Evolutionary conservation across 371 early-diverging fungal genomes (phyloP).

Genomic region (Rhizopus sp.): DNA sequence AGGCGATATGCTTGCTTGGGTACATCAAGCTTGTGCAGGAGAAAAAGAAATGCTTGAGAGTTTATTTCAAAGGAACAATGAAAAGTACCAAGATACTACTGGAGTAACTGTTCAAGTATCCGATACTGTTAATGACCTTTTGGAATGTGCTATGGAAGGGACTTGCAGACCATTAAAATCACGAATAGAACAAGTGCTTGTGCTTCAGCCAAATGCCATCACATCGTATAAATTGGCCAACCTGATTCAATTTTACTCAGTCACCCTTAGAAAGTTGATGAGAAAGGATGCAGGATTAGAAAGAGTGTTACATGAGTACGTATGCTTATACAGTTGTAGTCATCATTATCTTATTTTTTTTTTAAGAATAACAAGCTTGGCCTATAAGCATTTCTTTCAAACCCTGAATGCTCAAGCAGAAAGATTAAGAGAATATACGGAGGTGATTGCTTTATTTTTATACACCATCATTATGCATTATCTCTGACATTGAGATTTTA

Average conservation of each 20-base stretch:
- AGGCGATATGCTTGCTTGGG: constrained; percentile 96
- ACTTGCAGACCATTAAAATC: constrained; percentile 76
- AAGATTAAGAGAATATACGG: constrained; percentile 58
- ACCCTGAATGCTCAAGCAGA: constrained; percentile 66
- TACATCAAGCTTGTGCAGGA: constrained; percentile 88
- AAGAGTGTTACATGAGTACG: constrained; percentile 63
- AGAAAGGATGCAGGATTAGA: constrained; percentile 59
- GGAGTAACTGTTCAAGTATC: constrained; percentile 15
- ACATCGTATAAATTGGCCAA: constrained; percentile 73
- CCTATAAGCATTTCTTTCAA: constrained; percentile 73
- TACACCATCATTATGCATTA: too few species aligned
- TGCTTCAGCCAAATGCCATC: constrained; percentile 69
- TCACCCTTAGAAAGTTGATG: constrained; percentile 66
- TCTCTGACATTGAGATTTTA: too few species aligned
- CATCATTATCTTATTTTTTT: neutral
- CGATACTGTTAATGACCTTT: constrained; percentile 47
- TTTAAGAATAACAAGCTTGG: constrained; percentile 62
- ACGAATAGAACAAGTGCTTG: constrained; percentile 78
- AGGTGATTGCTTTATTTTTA: constrained; percentile 32
- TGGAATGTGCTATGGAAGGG: constrained; percentile 78
- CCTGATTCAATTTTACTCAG: constrained; percentile 76
- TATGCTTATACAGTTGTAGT: neutral
- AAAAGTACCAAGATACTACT: constrained; percentile 13
- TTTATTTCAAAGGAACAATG: constrained; percentile 48
- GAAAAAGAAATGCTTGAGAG: constrained; percentile 89